Percentiles rank a stretch among this genome's conserved stretches.
Conservation (phyloP, 768 basidiomycete species). For the Boletus sp. region DNA sequence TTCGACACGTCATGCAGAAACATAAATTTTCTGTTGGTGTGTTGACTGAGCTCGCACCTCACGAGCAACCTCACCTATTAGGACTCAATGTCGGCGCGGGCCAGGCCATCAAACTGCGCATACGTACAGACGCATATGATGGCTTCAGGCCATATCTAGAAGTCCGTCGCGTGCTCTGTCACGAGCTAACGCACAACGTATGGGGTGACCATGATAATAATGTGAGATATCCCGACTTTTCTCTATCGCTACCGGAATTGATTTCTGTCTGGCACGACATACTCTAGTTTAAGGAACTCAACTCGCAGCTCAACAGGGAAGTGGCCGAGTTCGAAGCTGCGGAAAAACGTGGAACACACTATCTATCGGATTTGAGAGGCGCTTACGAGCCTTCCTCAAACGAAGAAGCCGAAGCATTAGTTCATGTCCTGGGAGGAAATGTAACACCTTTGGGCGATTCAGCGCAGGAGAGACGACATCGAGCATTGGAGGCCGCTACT, state of each 20-base stretch:
- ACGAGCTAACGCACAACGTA: constrained; percentile 75
- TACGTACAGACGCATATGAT: constrained; percentile 70
- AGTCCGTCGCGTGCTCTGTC: constrained; percentile 66
- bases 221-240: constrained; percentile 39
- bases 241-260: not conserved
- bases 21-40: constrained; percentile 68
- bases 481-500: constrained; percentile 60
- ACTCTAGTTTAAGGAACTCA: constrained; percentile 69
- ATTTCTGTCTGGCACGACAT: constrained; percentile 21
- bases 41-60: constrained; percentile 76
- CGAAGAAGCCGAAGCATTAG: constrained; percentile 54
- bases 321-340: constrained; percentile 66
- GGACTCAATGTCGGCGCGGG: constrained; percentile 69
- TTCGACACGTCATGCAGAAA: constrained; percentile 65
- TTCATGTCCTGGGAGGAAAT: constrained; percentile 55
- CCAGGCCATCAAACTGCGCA: constrained; percentile 60
- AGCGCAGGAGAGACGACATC: constrained; percentile 53
- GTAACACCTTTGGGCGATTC: constrained; percentile 39
- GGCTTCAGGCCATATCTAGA: constrained; percentile 69
- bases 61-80: constrained; percentile 67
- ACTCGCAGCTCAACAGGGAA: constrained; percentile 72
- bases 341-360: constrained; percentile 51
- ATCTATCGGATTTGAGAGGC: constrained; percentile 37
- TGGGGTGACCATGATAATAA: constrained; percentile 73
- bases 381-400: constrained; percentile 53